A percentile compares a stretch with the other conserved stretches of the same genome.
These are phyloP conservation scores for Lyophyllum decastes DNA, from an alignment of 768 basidiomycete genomes.

Conservation along the genomic window DNA sequence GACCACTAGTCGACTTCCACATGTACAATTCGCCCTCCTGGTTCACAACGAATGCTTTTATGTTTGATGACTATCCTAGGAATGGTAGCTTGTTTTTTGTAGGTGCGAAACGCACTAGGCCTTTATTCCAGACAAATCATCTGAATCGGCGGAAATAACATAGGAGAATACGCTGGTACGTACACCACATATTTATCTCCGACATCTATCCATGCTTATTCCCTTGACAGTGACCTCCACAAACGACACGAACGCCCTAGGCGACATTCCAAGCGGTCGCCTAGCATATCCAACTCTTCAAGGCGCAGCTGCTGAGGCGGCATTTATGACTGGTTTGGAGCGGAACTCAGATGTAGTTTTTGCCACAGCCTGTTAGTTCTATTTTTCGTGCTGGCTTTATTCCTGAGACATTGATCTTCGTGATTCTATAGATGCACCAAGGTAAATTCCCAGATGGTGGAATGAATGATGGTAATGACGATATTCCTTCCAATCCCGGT, in stretches of 20 bases:
- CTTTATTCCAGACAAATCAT: neutral
- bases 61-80: constrained; percentile 53
- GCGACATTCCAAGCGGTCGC: constrained; percentile 26
- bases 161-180: constrained; percentile 51
- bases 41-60: constrained; percentile 50
- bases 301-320: constrained; percentile 53
- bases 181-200: constrained; percentile 29
- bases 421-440: constrained; percentile 25
- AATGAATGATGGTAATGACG: neutral
- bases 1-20: constrained; percentile 49
- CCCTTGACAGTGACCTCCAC: constrained; percentile 28
- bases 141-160: neutral
- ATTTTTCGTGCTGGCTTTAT: neutral
- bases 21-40: constrained; percentile 48
- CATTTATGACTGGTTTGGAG: constrained; percentile 64
- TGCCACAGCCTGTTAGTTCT: constrained; percentile 42
- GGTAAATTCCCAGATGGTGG: constrained; percentile 11
- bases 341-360: constrained; percentile 62
- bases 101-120: constrained; percentile 25
- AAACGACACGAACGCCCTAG: constrained; percentile 28
- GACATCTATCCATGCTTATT: constrained; percentile 19
- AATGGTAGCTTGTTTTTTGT: constrained; percentile 56
- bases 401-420: neutral
- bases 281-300: constrained; percentile 33
- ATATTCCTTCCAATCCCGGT: neutral